Conservation (phyloP, 1,139 yeast species). For the Kazachstania sp. region DNA sequence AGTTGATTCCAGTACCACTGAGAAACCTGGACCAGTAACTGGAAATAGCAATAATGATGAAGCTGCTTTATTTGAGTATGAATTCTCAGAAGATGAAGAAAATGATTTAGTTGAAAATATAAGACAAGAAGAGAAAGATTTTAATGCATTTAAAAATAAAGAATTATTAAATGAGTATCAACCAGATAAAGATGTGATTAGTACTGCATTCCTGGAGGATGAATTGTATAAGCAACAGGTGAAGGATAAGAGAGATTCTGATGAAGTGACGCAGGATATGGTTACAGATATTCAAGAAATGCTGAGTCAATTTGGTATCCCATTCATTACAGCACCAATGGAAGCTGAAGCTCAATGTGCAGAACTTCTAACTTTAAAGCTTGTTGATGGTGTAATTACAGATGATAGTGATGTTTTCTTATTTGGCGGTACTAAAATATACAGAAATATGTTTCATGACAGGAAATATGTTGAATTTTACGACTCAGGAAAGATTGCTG, state of each 20-base stretch:
- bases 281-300: slow-evolving; percentile 83
- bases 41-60: background rate
- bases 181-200: slow-evolving; percentile 24
- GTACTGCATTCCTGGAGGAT: slow-evolving; percentile 27
- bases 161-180: slow-evolving; percentile 21
- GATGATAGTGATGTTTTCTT: slow-evolving; percentile 96
- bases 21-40: background rate
- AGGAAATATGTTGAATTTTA: slow-evolving; percentile 89
- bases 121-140: slow-evolving; percentile 62
- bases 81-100: slow-evolving; percentile 72
- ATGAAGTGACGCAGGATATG: slow-evolving; percentile 83
- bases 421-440: slow-evolving; percentile 80
- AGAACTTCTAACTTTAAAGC: slow-evolving; percentile 48
- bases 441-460: slow-evolving; percentile 91
- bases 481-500: slow-evolving; percentile 47
- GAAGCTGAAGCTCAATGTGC: slow-evolving; percentile 99
- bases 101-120: slow-evolving; percentile 53
- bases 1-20: background rate
- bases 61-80: slow-evolving; percentile 42
- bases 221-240: slow-evolving; percentile 43
- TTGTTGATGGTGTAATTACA: slow-evolving; percentile 93
- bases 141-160: slow-evolving; percentile 50
- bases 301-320: slow-evolving; percentile 80
- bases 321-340: slow-evolving; percentile 91
- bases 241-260: slow-evolving; percentile 77